These are phyloP conservation scores for Lentinula boryana DNA, from an alignment of 768 basidiomycete genomes.

Conservation along the genomic window DNA sequence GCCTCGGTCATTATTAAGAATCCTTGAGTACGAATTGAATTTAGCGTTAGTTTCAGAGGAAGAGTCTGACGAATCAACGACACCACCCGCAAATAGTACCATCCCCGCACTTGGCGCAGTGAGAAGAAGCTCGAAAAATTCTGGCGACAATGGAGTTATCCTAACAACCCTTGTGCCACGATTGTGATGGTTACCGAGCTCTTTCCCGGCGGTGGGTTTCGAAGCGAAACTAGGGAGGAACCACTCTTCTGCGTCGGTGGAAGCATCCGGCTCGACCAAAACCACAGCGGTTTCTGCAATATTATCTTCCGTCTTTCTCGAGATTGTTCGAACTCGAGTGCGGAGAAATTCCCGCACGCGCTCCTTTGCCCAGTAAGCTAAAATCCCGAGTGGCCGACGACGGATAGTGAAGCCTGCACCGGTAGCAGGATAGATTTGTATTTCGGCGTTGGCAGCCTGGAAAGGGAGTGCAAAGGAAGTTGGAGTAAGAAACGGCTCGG, in stretches of 20 bases:
- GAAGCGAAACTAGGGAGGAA: background rate
- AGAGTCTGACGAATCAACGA: background rate
- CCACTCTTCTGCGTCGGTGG: constrained; percentile 16
- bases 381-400: background rate
- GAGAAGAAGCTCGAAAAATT: constrained; percentile 42
- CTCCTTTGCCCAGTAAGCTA: background rate
- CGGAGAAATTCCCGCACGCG: background rate
- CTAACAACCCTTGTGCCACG: constrained; percentile 21
- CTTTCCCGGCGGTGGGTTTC: background rate
- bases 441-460: background rate
- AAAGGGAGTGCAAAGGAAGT: background rate
- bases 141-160: constrained; percentile 38
- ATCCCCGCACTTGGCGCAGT: constrained; percentile 20
- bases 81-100: background rate
- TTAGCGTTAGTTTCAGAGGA: constrained; percentile 38
- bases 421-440: background rate
- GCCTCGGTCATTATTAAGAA: background rate
- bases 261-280: constrained; percentile 26
- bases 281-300: background rate
- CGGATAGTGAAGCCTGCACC: constrained; percentile 1
- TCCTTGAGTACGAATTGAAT: constrained; percentile 24
- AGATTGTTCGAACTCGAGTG: background rate
- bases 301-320: background rate
- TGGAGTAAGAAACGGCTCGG: constrained; percentile 37
- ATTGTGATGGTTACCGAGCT: background rate